A percentile compares a stretch with the other conserved stretches of the same genome.
phyloP scores from a whole-genome alignment of 768 basidiomycete genomes.

The Lentinus brumalis region DNA sequence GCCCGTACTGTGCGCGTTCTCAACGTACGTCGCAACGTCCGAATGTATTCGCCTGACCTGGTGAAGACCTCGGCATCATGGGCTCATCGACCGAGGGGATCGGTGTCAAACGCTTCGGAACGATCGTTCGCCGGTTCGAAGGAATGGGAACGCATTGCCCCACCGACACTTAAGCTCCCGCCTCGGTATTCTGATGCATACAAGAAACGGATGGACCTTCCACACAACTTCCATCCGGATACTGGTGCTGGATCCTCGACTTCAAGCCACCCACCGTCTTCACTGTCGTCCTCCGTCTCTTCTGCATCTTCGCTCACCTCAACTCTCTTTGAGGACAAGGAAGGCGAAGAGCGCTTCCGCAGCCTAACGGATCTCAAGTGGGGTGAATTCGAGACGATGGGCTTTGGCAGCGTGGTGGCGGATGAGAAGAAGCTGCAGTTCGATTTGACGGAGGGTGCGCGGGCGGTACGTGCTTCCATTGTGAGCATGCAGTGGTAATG shows the following conservation, averaged over 20 bases:
- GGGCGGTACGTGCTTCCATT: conserved; percentile 53
- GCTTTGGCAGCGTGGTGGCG: conserved; percentile 61
- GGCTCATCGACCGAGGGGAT: conserved; percentile 39
- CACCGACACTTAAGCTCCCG: conserved; percentile 56
- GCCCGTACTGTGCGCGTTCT: conserved; percentile 78
- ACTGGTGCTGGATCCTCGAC: conserved; percentile 31
- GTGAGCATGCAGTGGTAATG: conserved; percentile 1
- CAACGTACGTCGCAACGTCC: conserved; percentile 75
- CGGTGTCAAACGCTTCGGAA: conserved; percentile 28
- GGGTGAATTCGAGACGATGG: conserved; percentile 88
- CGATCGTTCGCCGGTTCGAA: conserved; percentile 59
- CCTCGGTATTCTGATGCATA: conserved; percentile 76
- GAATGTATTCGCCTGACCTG: conserved; percentile 87
- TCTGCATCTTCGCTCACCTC: conserved; percentile 39
- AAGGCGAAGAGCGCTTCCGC: conserved; percentile 70
- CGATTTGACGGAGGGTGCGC: conserved; percentile 87
- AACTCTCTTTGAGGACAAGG: conserved; percentile 34
- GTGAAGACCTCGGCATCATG: conserved; percentile 63
- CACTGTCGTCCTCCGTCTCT: conserved; percentile 35
- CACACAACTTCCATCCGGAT: conserved; percentile 58
- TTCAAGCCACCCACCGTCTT: conserved; percentile 38
- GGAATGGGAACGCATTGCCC: conserved; percentile 79
- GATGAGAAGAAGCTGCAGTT: conserved; percentile 82
- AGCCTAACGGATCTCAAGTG: conserved; percentile 86
- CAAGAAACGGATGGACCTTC: conserved; percentile 76